These are phyloP conservation scores for Ophiostoma himal-ulmi DNA, from an alignment of 2,329 filamentous ascomycete species.

Conservation along the genomic window DNA sequence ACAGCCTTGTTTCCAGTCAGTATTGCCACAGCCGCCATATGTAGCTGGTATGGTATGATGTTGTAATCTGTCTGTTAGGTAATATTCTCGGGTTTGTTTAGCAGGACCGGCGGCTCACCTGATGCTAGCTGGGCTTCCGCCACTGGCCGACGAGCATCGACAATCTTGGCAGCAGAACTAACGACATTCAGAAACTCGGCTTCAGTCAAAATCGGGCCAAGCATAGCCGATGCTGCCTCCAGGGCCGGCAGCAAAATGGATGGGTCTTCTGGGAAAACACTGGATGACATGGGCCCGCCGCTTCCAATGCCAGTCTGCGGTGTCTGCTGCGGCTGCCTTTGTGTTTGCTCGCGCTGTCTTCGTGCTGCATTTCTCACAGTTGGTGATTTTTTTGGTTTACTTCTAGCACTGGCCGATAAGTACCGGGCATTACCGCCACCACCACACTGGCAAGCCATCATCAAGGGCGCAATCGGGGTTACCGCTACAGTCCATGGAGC, in stretches of 20 bases:
- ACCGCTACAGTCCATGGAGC: background rate
- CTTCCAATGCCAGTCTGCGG: background rate
- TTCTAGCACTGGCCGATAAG: background rate
- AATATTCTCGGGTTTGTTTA: background rate
- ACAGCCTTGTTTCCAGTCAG: constrained; percentile 26
- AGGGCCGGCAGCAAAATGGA: background rate
- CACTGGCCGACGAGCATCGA: background rate
- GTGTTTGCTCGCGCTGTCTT: background rate
- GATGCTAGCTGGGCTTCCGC: constrained; percentile 1
- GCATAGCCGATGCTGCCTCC: background rate
- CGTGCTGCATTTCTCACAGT: background rate
- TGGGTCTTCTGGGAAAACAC: constrained; percentile 15
- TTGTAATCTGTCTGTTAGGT: constrained; percentile 25
- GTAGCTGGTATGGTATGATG: constrained; percentile 31
- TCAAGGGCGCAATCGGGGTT: background rate
- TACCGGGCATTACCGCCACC: background rate
- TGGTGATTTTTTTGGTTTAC: background rate
- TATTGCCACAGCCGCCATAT: constrained; percentile 32
- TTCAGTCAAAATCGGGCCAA: constrained; percentile 9
- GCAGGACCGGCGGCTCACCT: constrained; percentile 13
- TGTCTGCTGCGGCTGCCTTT: background rate
- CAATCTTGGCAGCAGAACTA: background rate
- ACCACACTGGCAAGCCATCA: background rate
- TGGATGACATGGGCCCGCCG: background rate
- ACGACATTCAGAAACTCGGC: constrained; percentile 18